Conservation (phyloP, 2,329 filamentous ascomycete species). For the Tothia fuscella region DNA sequence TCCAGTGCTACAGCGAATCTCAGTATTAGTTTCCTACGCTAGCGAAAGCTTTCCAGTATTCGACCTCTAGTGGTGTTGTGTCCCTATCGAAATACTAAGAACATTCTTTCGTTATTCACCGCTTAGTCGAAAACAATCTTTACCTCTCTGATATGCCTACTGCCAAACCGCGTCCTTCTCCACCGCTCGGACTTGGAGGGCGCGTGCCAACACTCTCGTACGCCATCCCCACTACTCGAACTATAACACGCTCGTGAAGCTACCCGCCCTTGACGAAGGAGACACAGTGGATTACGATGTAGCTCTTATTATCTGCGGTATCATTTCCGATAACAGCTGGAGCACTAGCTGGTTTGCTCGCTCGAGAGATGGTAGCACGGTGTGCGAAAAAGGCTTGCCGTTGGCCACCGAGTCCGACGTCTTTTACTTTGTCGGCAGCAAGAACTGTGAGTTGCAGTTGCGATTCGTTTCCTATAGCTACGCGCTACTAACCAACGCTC, state of each 20-base stretch:
- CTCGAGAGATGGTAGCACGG: slow-evolving; percentile 12
- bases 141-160: too few species aligned
- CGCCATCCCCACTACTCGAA: slow-evolving; percentile 13
- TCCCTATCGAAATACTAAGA: too few species aligned
- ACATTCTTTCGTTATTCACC: too few species aligned
- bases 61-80: too few species aligned
- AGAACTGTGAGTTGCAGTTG: slow-evolving; percentile 11
- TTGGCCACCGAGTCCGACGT: slow-evolving; percentile 11
- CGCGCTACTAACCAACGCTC: slow-evolving; percentile 11
- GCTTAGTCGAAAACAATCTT: too few species aligned
- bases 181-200: slow-evolving; percentile 12
- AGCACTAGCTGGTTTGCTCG: slow-evolving; percentile 14
- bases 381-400: slow-evolving; percentile 12
- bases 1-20: too few species aligned
- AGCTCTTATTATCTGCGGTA: slow-evolving; percentile 14
- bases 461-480: slow-evolving; percentile 8
- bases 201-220: slow-evolving; percentile 12
- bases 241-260: slow-evolving; percentile 14
- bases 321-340: slow-evolving; percentile 14
- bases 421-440: slow-evolving; percentile 13
- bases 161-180: too few species aligned
- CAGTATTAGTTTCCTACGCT: too few species aligned
- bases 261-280: slow-evolving; percentile 13
- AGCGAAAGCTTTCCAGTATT: too few species aligned
- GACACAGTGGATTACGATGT: slow-evolving; percentile 14